Percentiles rank a stretch among this genome's conserved stretches.
Evolutionary conservation across 2,329 filamentous ascomycete species (phyloP).

Genomic region (Claviceps sp.): DNA sequence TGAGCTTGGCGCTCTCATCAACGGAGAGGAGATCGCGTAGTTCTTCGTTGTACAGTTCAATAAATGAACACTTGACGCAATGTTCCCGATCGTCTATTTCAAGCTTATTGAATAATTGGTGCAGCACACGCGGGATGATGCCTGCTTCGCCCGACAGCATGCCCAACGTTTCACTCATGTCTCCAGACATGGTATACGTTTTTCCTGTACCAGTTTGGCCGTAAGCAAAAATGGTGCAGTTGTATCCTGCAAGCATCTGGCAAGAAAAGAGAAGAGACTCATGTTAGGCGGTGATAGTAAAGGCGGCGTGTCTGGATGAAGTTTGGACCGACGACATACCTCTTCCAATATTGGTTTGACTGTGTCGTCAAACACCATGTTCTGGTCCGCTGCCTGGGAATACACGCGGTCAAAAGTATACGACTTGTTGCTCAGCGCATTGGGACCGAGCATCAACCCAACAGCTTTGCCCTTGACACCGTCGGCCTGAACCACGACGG

Average conservation of each 20-base stretch:
- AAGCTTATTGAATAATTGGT: slow-evolving; percentile 76
- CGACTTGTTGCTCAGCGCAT: slow-evolving; percentile 84
- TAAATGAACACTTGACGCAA: slow-evolving; percentile 94
- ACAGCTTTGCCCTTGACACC: slow-evolving; percentile 77
- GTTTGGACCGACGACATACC: slow-evolving; percentile 33
- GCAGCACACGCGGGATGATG: slow-evolving; percentile 84
- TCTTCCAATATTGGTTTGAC: slow-evolving; percentile 88
- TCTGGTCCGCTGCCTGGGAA: slow-evolving; percentile 85
- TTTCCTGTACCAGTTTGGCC: slow-evolving; percentile 97
- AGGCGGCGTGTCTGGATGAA: not conserved
- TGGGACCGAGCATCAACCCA: slow-evolving; percentile 83
- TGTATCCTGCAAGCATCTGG: slow-evolving; percentile 85
- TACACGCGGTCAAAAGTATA: slow-evolving; percentile 98
- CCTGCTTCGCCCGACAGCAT: slow-evolving; percentile 83
- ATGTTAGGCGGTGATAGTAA: not conserved
- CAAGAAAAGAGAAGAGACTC: not conserved
- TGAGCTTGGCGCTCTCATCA: slow-evolving; percentile 76
- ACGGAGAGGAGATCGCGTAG: slow-evolving; percentile 73
- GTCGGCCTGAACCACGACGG: slow-evolving; percentile 77
- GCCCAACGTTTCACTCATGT: slow-evolving; percentile 79
- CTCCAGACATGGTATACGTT: slow-evolving; percentile 98
- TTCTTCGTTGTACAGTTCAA: slow-evolving; percentile 97
- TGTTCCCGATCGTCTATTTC: slow-evolving; percentile 67
- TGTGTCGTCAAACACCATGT: slow-evolving; percentile 89
- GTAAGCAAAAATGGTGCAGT: slow-evolving; percentile 98